These are phyloP conservation scores for Neurospora sp. DNA, from an alignment of 495 filamentous ascomycete species.

Conservation along the genomic window DNA sequence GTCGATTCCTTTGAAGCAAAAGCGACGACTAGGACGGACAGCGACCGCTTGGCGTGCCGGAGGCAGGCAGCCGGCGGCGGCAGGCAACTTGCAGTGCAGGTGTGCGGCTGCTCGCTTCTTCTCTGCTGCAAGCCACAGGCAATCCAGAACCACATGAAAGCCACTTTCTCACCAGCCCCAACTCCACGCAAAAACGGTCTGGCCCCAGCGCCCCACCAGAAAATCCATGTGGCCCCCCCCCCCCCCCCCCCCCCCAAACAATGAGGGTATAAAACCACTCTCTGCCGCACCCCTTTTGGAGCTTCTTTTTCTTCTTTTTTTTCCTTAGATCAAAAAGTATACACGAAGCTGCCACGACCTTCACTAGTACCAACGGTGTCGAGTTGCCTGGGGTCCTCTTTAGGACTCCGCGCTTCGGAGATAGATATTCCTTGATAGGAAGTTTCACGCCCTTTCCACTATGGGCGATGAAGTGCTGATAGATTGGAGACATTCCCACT, in stretches of 20 bases:
- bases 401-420: constrained; percentile 35
- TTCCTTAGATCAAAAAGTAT: constrained; percentile 45
- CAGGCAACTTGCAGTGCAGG: not conserved
- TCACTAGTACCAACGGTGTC: constrained; percentile 39
- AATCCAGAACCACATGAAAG: not conserved
- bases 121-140: not conserved
- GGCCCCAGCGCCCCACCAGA: not conserved
- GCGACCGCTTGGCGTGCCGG: not conserved
- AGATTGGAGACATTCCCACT: constrained; percentile 26
- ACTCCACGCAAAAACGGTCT: not conserved
- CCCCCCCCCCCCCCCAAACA: not conserved
- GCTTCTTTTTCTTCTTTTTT: constrained; percentile 15
- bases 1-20: not conserved
- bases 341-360: constrained; percentile 42
- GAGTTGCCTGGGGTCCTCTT: constrained; percentile 37
- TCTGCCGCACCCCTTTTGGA: not conserved
- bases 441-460: constrained; percentile 34
- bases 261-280: not conserved
- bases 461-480: constrained; percentile 38
- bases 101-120: not conserved
- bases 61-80: not conserved
- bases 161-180: not conserved
- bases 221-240: not conserved
- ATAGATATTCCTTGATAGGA: constrained; percentile 42
- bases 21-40: not conserved